phyloP scores from a whole-genome alignment of 768 basidiomycete genomes.

The Boletellus ananiceps region DNA sequence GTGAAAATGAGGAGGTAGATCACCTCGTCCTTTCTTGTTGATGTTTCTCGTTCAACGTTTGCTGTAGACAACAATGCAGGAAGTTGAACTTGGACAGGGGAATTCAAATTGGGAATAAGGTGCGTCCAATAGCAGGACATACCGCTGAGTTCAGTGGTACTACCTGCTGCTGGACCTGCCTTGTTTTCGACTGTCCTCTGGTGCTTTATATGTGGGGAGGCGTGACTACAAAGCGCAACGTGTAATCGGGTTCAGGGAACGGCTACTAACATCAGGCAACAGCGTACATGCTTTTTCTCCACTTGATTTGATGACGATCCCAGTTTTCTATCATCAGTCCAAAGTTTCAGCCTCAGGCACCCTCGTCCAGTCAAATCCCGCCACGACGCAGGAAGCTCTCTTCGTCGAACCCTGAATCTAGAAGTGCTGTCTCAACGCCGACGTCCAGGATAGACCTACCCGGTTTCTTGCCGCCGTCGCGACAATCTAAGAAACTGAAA shows the following conservation, averaged over 20 bases:
- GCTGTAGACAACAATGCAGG: neutral
- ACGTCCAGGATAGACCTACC: conserved; percentile 12
- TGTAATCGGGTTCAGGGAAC: no score
- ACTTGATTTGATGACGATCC: neutral
- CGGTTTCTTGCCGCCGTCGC: conserved; percentile 28
- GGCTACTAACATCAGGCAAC: neutral
- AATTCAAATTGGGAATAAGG: conserved; percentile 11
- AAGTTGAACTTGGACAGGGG: neutral
- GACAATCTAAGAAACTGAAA: conserved; percentile 30
- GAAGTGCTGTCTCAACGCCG: conserved; percentile 14
- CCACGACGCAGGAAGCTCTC: conserved; percentile 8
- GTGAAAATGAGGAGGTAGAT: neutral
- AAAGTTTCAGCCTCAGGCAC: neutral
- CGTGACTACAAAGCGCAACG: no score
- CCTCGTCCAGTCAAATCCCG: conserved; percentile 6
- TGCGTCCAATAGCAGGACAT: conserved; percentile 20
- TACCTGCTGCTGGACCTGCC: conserved; percentile 17
- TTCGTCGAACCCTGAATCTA: conserved; percentile 16
- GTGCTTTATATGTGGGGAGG: neutral
- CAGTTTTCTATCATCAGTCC: conserved; percentile 6
- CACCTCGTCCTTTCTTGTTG: no score
- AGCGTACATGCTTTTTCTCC: no score
- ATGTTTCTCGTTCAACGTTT: neutral
- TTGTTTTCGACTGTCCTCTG: conserved; percentile 5
- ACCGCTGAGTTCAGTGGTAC: conserved; percentile 7